Evolutionary conservation across 2,329 filamentous ascomycete genomes (phyloP).

Genomic region (Aureobasidium sp.): DNA sequence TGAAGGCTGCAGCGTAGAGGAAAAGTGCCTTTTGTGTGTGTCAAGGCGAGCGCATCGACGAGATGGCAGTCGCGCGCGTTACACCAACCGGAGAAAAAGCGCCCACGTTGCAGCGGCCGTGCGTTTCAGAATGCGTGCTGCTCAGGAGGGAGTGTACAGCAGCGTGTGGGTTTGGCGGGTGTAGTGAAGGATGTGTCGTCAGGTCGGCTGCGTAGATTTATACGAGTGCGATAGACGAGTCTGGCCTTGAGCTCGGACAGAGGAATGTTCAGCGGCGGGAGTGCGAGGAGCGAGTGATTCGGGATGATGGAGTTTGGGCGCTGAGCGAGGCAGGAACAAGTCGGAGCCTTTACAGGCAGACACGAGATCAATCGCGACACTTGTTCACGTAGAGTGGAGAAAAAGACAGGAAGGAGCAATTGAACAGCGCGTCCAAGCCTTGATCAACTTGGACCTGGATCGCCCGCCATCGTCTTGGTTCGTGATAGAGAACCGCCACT

Average conservation of each 20-base stretch:
- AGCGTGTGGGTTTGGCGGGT: not conserved
- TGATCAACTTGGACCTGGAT: slow-evolving; percentile 11
- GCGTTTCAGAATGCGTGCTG: slow-evolving; percentile 1
- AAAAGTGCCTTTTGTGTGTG: not conserved
- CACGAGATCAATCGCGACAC: not conserved
- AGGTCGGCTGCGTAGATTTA: not conserved
- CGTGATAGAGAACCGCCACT: slow-evolving; percentile 12
- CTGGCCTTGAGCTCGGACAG: not conserved
- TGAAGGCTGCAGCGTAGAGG: not conserved
- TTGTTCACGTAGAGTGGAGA: slow-evolving; percentile 8
- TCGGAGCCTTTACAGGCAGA: not conserved
- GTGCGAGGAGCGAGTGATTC: slow-evolving; percentile 6
- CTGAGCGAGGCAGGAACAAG: not conserved
- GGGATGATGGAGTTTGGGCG: not conserved
- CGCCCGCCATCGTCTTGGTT: slow-evolving; percentile 9
- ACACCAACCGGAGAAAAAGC: slow-evolving; percentile 7
- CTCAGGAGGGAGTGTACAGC: not conserved
- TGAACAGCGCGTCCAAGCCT: slow-evolving; percentile 6
- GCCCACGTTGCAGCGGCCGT: slow-evolving; percentile 12
- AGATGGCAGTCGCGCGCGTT: slow-evolving; percentile 9
- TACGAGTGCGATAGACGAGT: not conserved
- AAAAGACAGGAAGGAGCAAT: slow-evolving; percentile 6
- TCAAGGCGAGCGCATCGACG: slow-evolving; percentile 5
- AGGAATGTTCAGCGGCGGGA: slow-evolving; percentile 1
- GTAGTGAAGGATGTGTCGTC: not conserved